A percentile compares a stretch with the other conserved stretches of the same genome.
Conservation (phyloP, 78 protist species). For the Polysphondylium violaceum region DNA sequence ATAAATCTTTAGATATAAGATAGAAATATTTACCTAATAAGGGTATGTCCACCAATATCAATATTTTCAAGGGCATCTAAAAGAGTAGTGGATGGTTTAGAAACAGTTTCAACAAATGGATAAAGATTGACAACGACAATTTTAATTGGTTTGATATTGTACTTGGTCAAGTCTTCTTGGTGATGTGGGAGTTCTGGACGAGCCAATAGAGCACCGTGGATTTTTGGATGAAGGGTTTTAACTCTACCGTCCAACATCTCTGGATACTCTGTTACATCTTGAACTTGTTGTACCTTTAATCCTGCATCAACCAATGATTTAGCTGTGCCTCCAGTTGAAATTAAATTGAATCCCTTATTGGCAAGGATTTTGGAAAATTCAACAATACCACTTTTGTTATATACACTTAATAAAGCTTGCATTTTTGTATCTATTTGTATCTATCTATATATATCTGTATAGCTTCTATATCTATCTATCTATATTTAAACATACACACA, state of each 20-base stretch:
- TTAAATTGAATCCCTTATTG: conserved; percentile 35
- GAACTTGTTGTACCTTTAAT: conserved; percentile 67
- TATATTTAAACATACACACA: too few relatives aligned
- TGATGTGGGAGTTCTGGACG: conserved; percentile 38
- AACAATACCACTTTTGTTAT: conserved; percentile 84
- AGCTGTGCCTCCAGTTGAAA: conserved; percentile 86
- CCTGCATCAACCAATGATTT: conserved; percentile 76
- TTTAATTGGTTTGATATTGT: conserved; percentile 63
- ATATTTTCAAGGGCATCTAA: conserved; percentile 89
- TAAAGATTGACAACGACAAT: conserved; percentile 91
- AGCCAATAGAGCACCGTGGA: conserved; percentile 90
- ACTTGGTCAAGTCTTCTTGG: conserved; percentile 9
- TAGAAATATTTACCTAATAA: conserved; percentile 51
- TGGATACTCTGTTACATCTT: conserved; percentile 83
- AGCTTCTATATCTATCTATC: too few relatives aligned
- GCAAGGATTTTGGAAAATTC: conserved; percentile 52
- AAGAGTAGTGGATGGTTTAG: conserved; percentile 29
- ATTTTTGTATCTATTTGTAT: conserved; percentile 37
- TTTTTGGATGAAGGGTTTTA: conserved; percentile 92
- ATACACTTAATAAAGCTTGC: conserved; percentile 88
- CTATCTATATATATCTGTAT: conserved; percentile 14
- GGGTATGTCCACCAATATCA: conserved; percentile 90
- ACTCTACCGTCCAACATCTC: conserved; percentile 92
- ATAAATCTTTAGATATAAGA: too few relatives aligned
- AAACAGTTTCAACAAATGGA: conserved; percentile 88